Base-by-base conservation (phyloP, 306 rosid species). In the Styphnolobium japonicum region DNA sequence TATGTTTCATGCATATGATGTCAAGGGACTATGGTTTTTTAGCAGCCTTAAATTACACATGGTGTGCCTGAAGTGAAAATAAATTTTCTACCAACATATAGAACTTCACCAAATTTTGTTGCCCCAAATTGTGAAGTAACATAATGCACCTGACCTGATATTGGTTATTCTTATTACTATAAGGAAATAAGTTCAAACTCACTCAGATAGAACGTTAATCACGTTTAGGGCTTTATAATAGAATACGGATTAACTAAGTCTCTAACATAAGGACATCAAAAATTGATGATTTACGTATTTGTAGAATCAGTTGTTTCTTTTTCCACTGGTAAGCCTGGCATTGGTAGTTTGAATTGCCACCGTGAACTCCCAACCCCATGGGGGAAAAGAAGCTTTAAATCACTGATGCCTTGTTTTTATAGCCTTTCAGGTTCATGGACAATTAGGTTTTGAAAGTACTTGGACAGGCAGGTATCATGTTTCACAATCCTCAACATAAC, bases 381-480 rank as follows among this genome's bases (percentile, higher is more conserved):
- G 8, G 53, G 23, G 2, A 15, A 57, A 2, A 34, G 67, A 9
- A 42, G 14, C 70, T 53, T 5, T 11, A 1, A 33, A 33, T 71
- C 48, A 33, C 34, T 18, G 4, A 51, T 21, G 18, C 58, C 15
- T 68, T 23, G 4, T 46, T 18, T 73, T 37, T 48, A 11, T 23
- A 23, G 46, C 57, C 34, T 52, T 52, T 53, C 71, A 73, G 88
- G 83, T 14, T 53, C 78, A 19, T 21, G 46, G 43, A 43, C 33
- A 2, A 14, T n/a, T 21, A 45, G 23, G 25, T 58, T 16, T 81
- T 45, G 67, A 12, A 27, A 49, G 60, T 19, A 34, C 39, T 18
- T 67, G 75, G 60, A 67, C 51, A 9, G 67, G 51, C 37, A 5
- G 42, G 53, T 15, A 57, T 49, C 49, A 3, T 25, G 43, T 43